A percentile compares a stretch with the other conserved stretches of the same genome.
Evolutionary conservation across 495 filamentous ascomycete species (phyloP).

Genomic region (Penicillium waksmanii): DNA sequence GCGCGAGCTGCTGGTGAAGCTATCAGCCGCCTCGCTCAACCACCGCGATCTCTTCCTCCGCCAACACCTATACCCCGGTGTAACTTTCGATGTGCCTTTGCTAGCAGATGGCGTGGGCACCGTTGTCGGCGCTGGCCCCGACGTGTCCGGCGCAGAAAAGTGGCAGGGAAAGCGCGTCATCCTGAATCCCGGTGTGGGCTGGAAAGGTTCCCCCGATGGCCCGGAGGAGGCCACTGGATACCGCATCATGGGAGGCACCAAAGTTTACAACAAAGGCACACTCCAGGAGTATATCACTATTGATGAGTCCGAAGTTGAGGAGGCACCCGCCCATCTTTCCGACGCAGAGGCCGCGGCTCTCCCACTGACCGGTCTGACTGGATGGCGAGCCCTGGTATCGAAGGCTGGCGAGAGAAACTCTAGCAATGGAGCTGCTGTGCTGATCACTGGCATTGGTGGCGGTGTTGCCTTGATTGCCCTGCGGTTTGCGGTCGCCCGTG

Average conservation of each 20-base stretch:
- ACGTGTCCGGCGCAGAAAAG: conserved; percentile 44
- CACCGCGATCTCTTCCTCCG: conserved; percentile 93
- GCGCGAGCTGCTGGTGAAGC: conserved; percentile 66
- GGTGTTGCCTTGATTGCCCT: conserved; percentile 75
- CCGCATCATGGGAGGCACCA: conserved; percentile 74
- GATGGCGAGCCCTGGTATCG: conserved; percentile 77
- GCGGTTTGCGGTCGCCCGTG: conserved; percentile 68
- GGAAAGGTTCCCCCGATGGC: conserved; percentile 68
- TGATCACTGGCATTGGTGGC: conserved; percentile 80
- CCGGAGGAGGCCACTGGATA: conserved; percentile 69
- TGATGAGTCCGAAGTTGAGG: conserved; percentile 70
- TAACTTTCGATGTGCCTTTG: conserved; percentile 74
- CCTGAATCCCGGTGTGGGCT: conserved; percentile 73
- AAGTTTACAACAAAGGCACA: conserved; percentile 64
- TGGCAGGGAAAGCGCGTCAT: conserved; percentile 72
- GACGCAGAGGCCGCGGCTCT: conserved; percentile 77
- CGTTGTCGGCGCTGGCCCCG: conserved; percentile 65
- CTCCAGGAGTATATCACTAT: conserved; percentile 72
- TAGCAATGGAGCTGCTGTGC: conserved; percentile 60
- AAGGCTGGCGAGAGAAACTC: conserved; percentile 65
- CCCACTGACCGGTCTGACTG: conserved; percentile 83
- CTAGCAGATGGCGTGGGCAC: conserved; percentile 78
- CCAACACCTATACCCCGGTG: conserved; percentile 84
- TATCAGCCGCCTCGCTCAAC: conserved; percentile 81
- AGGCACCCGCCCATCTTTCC: conserved; percentile 70